These are phyloP conservation scores for Tolypocladium cylindrosporum DNA, from an alignment of 2,329 filamentous ascomycete species.

Conservation along the genomic window DNA sequence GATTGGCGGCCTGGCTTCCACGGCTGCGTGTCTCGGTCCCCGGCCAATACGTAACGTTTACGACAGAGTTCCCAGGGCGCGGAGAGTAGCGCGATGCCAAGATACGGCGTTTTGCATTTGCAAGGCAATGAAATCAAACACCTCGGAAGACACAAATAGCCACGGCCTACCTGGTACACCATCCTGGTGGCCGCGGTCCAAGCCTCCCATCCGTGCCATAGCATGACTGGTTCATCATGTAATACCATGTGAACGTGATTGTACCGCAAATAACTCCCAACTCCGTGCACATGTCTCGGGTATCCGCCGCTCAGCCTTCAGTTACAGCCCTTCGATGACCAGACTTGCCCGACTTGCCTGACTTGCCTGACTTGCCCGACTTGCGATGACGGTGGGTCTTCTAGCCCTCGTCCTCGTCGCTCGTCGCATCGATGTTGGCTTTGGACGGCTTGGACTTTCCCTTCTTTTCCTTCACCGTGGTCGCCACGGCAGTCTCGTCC, in stretches of 20 bases:
- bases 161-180: no score
- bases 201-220: neutral
- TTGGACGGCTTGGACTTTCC: constrained; percentile 36
- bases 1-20: neutral
- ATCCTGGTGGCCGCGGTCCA: neutral
- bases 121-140: neutral
- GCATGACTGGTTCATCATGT: neutral
- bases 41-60: neutral
- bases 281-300: neutral
- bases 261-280: neutral
- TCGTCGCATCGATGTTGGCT: constrained; percentile 54
- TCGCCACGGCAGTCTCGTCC: constrained; percentile 15
- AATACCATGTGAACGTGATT: neutral
- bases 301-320: neutral
- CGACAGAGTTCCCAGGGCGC: neutral
- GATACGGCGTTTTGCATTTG: neutral
- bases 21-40: neutral
- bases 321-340: neutral
- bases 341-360: neutral
- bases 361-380: neutral
- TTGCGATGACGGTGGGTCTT: neutral
- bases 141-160: neutral
- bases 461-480: constrained; percentile 20
- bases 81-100: neutral
- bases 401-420: constrained; percentile 45